Evolutionary conservation across 805 yeast species (phyloP).

Genomic region (Metschnikowia chrysomelidarum): DNA sequence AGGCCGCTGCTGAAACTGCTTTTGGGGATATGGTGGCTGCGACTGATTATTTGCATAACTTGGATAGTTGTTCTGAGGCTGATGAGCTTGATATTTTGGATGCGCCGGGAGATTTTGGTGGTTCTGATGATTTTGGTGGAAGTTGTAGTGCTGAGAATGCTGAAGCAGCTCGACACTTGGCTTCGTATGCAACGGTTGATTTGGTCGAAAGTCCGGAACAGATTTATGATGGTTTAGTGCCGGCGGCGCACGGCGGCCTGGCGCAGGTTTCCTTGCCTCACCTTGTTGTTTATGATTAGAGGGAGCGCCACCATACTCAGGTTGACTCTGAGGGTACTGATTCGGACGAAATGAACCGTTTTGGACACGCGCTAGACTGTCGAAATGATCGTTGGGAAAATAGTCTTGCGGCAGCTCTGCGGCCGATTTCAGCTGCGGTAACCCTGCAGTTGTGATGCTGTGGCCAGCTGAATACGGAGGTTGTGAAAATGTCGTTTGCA

Average conservation of each 20-base stretch:
- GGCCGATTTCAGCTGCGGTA: too few relatives aligned
- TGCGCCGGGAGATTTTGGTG: not conserved
- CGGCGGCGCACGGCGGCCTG: constrained; percentile 1
- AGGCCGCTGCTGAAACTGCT: too few relatives aligned
- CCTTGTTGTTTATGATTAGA: not conserved
- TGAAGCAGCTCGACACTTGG: constrained; percentile 3
- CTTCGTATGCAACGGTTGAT: constrained; percentile 7
- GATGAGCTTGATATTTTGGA: not conserved
- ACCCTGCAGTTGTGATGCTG: too few relatives aligned
- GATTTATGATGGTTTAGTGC: constrained; percentile 4
- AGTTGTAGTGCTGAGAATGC: not conserved
- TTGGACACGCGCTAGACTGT: too few relatives aligned
- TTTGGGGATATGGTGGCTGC: too few relatives aligned
- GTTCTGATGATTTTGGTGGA: constrained; percentile 2
- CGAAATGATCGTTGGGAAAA: too few relatives aligned
- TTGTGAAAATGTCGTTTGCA: too few relatives aligned
- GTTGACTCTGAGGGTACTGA: too few relatives aligned
- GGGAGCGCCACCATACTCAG: not conserved
- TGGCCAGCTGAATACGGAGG: too few relatives aligned
- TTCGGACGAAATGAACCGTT: too few relatives aligned
- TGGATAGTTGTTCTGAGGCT: not conserved
- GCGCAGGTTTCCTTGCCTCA: constrained; percentile 6
- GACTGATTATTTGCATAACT: not conserved
- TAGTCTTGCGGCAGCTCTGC: too few relatives aligned
- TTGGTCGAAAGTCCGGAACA: constrained; percentile 7